Base-by-base conservation (phyloP, 176 grass and related monocot species). In the Ampelocalamus luodianensis region DNA sequence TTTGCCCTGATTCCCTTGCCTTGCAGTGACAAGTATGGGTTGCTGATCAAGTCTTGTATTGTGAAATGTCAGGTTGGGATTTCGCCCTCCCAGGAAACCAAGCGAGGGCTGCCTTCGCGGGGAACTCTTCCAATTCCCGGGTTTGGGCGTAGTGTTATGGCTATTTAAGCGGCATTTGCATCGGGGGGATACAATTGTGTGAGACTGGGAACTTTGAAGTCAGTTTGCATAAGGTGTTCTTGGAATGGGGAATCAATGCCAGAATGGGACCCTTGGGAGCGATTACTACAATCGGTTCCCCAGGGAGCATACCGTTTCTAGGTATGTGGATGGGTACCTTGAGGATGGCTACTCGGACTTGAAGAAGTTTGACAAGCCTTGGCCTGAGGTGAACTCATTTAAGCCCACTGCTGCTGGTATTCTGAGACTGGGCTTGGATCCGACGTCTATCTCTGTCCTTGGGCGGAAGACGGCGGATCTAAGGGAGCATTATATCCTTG, bases 401-500 rank as follows among this genome's bases (percentile, higher is more conserved):
- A 87, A 71, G 89, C 85, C 85, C 76, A 87, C 89, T 51, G 76
- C 76, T 4, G 85, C 68, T 72, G 76, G 90, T 43, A 54, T 90
- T 54, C 67, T 96, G 36, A 84, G 68, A 86, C 59, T 67, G 0
- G 93, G 85, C 9, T 63, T 92, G 51, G 90, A 90, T 71, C 86
- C 80, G 3, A 78, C 62, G 0, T 62, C 88, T 5, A 88, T 82
- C 79, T 76, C 80, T 72, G 93, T 99, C 68, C 90, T 99, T 56
- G 90, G 88, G 40, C 92, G 92, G 70, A 84, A 83, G 64, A 99
- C 96, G 8, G 40, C 62, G 5, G 89, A 91, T 74, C 80, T 99
- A 5, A 89, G 84, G 26, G 93, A 96, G 40, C 82, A 92, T 62
- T 99, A 94, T 67, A 88, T 86, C 70, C 43, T 99, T 22, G 93